Base-by-base conservation (phyloP, 1,139 yeast genomes). In the Kazachstania sp. region DNA sequence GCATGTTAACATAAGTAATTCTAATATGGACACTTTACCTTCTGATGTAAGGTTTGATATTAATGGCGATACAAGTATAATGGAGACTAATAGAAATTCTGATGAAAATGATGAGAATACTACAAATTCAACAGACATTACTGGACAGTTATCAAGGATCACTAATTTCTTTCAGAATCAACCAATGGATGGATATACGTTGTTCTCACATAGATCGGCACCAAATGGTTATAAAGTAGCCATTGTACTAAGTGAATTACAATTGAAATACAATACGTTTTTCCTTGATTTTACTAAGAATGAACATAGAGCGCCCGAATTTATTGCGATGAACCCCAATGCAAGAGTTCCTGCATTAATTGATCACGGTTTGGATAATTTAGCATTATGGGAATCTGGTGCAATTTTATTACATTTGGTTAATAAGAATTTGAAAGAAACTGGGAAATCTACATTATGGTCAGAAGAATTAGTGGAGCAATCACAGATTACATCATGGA, bases 221-320 rank as follows among this genome's bases (percentile, higher is more conserved):
- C 97, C 97, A 30, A 88, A 88, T 67, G 97, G 97, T 8, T 90
- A 88, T 74, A 90, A 90, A 66, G 95, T 90, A 19, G 96, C 97
- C 18, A 88, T 88, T 45, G 84, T 88, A 39, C 73, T 90, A 51
- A 80, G 90, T 46, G 97, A 90, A 65, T 75, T 90, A 54, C 84
- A 85, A 50, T 75, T 85, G 57, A 78, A 78, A 39, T 90, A 84
- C 69, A 80, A 81, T 58, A 88, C 97, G 11, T 81, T 90, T 51
- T 84, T 87, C 59, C 73, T 90, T 51, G 97, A 90, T 68, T 88
- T 90, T 66, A 85, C 85, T 64, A 75, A 74, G 54, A 94, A 95
- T 48, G 97, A 88, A 66, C 96, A 88, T 65, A 71, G 95, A 52
- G 87, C 95, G 2, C 96, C 97, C 0, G 95, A 88, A 65, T 88